These are phyloP conservation scores for Coffea eugenioides DNA, from an alignment of 257 asterid species.

Conservation along the genomic window DNA sequence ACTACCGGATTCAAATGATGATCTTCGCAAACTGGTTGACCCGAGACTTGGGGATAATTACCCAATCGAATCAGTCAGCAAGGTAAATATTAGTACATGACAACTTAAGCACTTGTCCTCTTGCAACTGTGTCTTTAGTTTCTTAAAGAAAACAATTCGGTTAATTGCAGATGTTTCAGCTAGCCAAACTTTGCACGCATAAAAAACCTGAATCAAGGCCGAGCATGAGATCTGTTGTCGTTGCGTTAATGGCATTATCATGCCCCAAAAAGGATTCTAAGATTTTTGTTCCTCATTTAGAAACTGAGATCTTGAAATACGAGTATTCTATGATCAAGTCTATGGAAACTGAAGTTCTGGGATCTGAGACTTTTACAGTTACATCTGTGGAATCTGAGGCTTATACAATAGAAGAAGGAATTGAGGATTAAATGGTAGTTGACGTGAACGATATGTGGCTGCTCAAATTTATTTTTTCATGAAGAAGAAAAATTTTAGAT, in stretches of 20 bases:
- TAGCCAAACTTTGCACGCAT: slow-evolving; percentile 84
- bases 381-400: too few relatives aligned
- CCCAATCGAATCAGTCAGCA: slow-evolving; percentile 65
- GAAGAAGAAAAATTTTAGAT: too few relatives aligned
- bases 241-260: slow-evolving; percentile 81
- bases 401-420: too few relatives aligned
- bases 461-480: too few relatives aligned
- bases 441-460: too few relatives aligned
- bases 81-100: slow-evolving; percentile 33
- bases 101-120: neutral
- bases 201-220: slow-evolving; percentile 85
- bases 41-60: slow-evolving; percentile 74
- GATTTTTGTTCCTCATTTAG: too few relatives aligned
- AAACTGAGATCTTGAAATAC: too few relatives aligned
- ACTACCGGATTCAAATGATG: slow-evolving; percentile 51
- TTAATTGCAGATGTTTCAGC: slow-evolving; percentile 63
- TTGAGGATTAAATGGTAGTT: too few relatives aligned
- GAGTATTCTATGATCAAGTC: too few relatives aligned
- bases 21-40: slow-evolving; percentile 55
- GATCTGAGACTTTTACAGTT: too few relatives aligned
- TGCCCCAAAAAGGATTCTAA: slow-evolving; percentile 77
- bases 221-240: slow-evolving; percentile 83
- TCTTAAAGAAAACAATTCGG: neutral
- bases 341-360: too few relatives aligned
- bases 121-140: neutral